Evolutionary conservation across 108 stramenopile genomes (phyloP).

Genomic region (Nitzschia putrida): DNA sequence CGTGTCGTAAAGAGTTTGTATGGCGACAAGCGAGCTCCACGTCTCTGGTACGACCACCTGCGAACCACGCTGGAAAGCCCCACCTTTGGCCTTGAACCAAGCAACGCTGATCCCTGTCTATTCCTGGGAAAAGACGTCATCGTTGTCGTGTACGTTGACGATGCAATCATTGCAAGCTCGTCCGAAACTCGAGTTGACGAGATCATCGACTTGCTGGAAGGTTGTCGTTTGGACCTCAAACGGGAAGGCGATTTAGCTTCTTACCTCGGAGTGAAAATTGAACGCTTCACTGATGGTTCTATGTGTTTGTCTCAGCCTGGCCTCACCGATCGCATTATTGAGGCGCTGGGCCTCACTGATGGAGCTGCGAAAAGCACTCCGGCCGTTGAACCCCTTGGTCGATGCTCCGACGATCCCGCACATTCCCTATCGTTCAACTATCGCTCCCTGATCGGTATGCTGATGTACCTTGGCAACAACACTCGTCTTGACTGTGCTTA

Average conservation of each 20-base stretch:
- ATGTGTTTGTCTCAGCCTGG: neutral
- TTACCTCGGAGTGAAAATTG: slow-evolving; percentile 41
- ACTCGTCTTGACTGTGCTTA: slow-evolving; percentile 39
- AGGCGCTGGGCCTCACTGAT: neutral
- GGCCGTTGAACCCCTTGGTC: neutral
- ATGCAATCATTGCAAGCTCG: slow-evolving; percentile 39
- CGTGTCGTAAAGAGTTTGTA: slow-evolving; percentile 34
- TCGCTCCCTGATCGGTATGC: slow-evolving; percentile 31
- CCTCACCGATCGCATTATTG: neutral
- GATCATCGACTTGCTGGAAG: slow-evolving; percentile 20
- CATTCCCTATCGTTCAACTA: slow-evolving; percentile 7
- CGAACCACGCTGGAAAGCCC: neutral
- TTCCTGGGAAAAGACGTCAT: slow-evolving; percentile 26
- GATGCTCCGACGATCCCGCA: neutral
- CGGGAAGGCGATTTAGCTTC: slow-evolving; percentile 48
- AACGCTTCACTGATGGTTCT: neutral
- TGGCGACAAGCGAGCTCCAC: slow-evolving; percentile 36
- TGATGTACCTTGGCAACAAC: slow-evolving; percentile 30
- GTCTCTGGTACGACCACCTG: slow-evolving; percentile 39
- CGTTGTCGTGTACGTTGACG: slow-evolving; percentile 47
- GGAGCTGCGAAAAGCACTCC: neutral
- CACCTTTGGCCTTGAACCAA: slow-evolving; percentile 17
- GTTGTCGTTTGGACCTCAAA: slow-evolving; percentile 24
- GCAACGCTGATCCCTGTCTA: slow-evolving; percentile 47
- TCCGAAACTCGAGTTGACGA: slow-evolving; percentile 10